Evolutionary conservation across 31 red algal genomes (phyloP).

Genomic region (Asparagopsis taxiformis): DNA sequence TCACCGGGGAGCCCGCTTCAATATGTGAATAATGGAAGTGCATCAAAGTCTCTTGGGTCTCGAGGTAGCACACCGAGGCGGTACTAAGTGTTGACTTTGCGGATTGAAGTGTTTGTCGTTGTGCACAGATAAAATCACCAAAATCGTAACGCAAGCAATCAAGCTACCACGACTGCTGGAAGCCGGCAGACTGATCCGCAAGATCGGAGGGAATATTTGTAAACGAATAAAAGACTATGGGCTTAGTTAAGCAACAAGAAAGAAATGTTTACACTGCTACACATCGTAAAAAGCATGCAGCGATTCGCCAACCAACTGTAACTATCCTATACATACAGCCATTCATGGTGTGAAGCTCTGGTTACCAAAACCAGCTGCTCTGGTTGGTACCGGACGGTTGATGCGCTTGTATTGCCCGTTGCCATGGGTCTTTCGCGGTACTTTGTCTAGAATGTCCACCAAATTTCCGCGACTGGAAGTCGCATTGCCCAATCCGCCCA

Average conservation of each 20-base stretch:
- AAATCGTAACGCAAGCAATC: too few species aligned
- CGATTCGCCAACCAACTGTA: too few species aligned
- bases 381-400: slow-evolving; percentile 38
- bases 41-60: slow-evolving; percentile 47
- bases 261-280: too few species aligned
- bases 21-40: slow-evolving; percentile 45
- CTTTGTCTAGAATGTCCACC: slow-evolving; percentile 58
- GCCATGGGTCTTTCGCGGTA: slow-evolving; percentile 37
- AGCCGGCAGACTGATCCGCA: too few species aligned
- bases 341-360: slow-evolving; percentile 51
- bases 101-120: too few species aligned
- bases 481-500: slow-evolving; percentile 52
- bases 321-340: background rate
- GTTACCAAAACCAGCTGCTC: slow-evolving; percentile 49
- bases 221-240: too few species aligned
- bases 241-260: too few species aligned
- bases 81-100: too few species aligned
- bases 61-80: slow-evolving; percentile 49
- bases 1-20: slow-evolving; percentile 23
- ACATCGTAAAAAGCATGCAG: too few species aligned
- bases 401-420: slow-evolving; percentile 44
- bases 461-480: slow-evolving; percentile 43
- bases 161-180: too few species aligned
- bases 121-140: background rate
- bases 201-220: too few species aligned